Base-by-base conservation (phyloP, 306 rosid species). In the Leucaena leucocephala region DNA sequence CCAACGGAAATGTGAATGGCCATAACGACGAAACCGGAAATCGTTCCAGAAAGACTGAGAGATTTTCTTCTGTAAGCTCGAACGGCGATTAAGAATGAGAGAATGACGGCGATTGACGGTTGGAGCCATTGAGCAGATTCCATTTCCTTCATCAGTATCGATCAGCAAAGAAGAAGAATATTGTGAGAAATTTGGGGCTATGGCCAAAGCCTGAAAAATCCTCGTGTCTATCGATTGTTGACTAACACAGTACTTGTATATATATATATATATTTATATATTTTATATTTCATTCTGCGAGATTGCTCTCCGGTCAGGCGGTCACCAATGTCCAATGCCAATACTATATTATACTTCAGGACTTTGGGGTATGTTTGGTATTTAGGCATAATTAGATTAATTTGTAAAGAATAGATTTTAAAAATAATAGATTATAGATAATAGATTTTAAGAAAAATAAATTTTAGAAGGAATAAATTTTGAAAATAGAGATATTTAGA, bases 11-110 rank as follows among this genome's bases (percentile, higher is more conserved):
- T 69, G 77, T 92, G 98, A 52, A 90, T 81, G 10, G 86, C 76
- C 97, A 95, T 87, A 38, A 92, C 93, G 59, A 82, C 2, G 80
- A 92, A 86, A 40, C 98, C 98, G 2, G 94, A 79, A 69, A 95
- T 3, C 17, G 98, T 94, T 22, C 97, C 98, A 34, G 98, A 92
- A 78, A 85, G 72, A 85, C 85, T 76, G 80, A 95, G 91, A 4
- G 98, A 95, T 35, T 91, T 92, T 65, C 85, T 82, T 11, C 79
- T 62, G 80, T 84, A 84, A 66, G 98, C 87, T 80, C 84, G 71
- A 82, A 70, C n/a, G 16, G 98, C 85, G 82, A 91, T 84, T 8
- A 90, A 15, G 44, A 76, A 75, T 7, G 94, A 82, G 79, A 90
- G 13, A 7, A 68, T 16, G 19, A 83, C 42, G 0, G 98, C 98